These are phyloP conservation scores for Amyloporia xantha DNA, from an alignment of 768 basidiomycete species.

Conservation along the genomic window DNA sequence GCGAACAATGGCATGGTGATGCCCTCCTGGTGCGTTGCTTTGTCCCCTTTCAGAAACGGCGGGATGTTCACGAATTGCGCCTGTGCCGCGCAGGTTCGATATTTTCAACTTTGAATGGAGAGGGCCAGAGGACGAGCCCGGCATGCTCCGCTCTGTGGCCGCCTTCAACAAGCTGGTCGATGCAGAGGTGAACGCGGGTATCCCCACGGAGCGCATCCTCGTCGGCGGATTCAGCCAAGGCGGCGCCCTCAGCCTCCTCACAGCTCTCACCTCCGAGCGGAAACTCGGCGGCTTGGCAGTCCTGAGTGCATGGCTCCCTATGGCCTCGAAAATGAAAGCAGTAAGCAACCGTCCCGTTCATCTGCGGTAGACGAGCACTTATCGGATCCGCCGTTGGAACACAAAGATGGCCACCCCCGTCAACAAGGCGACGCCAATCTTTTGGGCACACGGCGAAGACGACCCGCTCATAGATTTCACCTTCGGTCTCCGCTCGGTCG, in stretches of 20 bases:
- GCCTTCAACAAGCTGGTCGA: slow-evolving; percentile 64
- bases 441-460: slow-evolving; percentile 78
- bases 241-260: slow-evolving; percentile 69
- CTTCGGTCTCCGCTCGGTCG: slow-evolving; percentile 47
- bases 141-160: slow-evolving; percentile 61
- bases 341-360: slow-evolving; percentile 33
- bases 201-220: slow-evolving; percentile 64
- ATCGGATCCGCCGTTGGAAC: background rate
- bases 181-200: slow-evolving; percentile 66
- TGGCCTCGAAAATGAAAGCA: slow-evolving; percentile 56
- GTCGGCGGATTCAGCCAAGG: slow-evolving; percentile 91
- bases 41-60: background rate
- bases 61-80: background rate
- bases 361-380: background rate
- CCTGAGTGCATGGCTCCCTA: slow-evolving; percentile 76
- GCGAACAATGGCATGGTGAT: slow-evolving; percentile 69
- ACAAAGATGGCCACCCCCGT: slow-evolving; percentile 60
- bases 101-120: slow-evolving; percentile 39
- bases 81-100: slow-evolving; percentile 63
- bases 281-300: slow-evolving; percentile 67
- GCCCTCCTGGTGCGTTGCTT: slow-evolving; percentile 59
- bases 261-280: slow-evolving; percentile 58
- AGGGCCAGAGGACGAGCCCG: slow-evolving; percentile 63
- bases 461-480: slow-evolving; percentile 68
- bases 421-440: slow-evolving; percentile 55